Evolutionary conservation across 345 rosid species (phyloP).

Genomic region (Euphorbia lathyris): DNA sequence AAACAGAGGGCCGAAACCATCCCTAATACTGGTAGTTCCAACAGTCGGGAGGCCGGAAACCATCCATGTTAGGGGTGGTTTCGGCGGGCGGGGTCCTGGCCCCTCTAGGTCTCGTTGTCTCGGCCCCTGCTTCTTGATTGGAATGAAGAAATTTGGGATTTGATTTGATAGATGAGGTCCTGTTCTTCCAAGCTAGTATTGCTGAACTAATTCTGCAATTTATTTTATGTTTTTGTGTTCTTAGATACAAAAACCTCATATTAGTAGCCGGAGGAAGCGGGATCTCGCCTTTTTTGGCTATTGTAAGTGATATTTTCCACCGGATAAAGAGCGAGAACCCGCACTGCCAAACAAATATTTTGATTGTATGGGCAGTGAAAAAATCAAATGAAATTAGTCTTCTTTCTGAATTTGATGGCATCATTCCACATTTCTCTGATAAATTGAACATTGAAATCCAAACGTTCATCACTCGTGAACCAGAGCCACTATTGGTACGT

Average conservation of each 20-base stretch:
- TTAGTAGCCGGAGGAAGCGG: slow-evolving; percentile 92
- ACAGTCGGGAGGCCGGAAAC: too few relatives aligned
- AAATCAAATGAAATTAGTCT: slow-evolving; percentile 68
- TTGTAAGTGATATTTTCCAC: slow-evolving; percentile 68
- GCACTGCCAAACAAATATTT: slow-evolving; percentile 54
- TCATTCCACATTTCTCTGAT: slow-evolving; percentile 44
- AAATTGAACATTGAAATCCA: slow-evolving; percentile 51
- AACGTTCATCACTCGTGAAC: slow-evolving; percentile 66
- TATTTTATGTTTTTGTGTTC: slow-evolving; percentile 15
- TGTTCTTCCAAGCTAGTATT: neutral
- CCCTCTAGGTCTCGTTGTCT: too few relatives aligned
- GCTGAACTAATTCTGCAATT: neutral
- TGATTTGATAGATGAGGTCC: neutral
- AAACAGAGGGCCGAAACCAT: too few relatives aligned
- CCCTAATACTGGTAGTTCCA: too few relatives aligned
- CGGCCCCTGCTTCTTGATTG: too few relatives aligned
- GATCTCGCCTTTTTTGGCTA: slow-evolving; percentile 78
- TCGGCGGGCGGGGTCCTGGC: too few relatives aligned
- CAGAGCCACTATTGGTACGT: slow-evolving; percentile 61
- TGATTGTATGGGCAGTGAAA: slow-evolving; percentile 78
- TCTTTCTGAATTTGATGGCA: slow-evolving; percentile 53
- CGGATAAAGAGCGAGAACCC: slow-evolving; percentile 52
- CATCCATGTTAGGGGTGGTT: too few relatives aligned
- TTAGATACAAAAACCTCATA: slow-evolving; percentile 72
- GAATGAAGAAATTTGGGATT: neutral